Conservation (phyloP, 2,329 filamentous ascomycete genomes). For the Hymenoscyphus scutula region DNA sequence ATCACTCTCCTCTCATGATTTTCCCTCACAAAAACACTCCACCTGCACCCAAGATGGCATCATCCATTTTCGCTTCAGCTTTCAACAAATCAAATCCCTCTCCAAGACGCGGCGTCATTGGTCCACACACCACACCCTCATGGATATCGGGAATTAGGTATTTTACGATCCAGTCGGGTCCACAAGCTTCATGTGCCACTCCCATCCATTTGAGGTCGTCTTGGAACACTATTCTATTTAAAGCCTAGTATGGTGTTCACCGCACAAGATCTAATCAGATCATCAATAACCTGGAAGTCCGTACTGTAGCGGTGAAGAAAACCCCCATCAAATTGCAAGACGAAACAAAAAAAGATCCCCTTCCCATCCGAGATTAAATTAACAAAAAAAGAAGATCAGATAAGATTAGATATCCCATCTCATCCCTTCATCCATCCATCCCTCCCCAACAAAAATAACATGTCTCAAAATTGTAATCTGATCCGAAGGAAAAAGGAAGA, state of each 20-base stretch:
- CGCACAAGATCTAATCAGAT: not conserved
- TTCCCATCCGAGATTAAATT: not conserved
- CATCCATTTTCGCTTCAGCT: not conserved
- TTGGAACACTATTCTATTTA: constrained; percentile 2
- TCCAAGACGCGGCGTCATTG: too few relatives aligned
- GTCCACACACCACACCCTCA: not conserved
- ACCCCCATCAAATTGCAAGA: not conserved
- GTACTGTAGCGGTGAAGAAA: not conserved
- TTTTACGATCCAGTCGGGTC: not conserved
- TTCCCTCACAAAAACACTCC: not conserved
- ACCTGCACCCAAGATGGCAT: not conserved
- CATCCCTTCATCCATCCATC: not conserved
- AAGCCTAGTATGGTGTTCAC: not conserved
- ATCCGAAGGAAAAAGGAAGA: too few relatives aligned
- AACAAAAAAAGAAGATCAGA: too few relatives aligned
- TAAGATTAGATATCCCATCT: not conserved
- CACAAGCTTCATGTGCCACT: not conserved
- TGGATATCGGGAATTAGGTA: not conserved
- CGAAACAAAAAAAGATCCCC: not conserved
- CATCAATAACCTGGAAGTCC: not conserved
- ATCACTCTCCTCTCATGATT: not conserved
- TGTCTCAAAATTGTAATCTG: not conserved
- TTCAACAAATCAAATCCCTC: too few relatives aligned
- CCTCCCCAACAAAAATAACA: not conserved
- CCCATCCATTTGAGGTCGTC: not conserved